These are phyloP conservation scores for Beta vulgaris DNA, from an alignment of 148 eudicot species.

Conservation along the genomic window DNA sequence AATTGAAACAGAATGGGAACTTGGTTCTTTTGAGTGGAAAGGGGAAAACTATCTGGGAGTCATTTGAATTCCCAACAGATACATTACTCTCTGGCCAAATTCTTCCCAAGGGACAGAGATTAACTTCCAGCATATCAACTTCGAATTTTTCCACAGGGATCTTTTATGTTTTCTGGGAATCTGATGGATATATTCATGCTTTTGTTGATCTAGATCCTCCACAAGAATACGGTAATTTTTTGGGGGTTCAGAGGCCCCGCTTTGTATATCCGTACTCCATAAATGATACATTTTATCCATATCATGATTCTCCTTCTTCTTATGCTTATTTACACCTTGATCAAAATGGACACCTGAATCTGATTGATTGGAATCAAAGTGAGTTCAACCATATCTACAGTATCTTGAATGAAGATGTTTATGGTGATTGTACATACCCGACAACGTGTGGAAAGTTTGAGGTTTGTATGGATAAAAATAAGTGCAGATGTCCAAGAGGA, in stretches of 20 bases:
- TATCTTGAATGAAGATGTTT: no score
- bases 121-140: constrained; percentile 9
- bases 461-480: not conserved
- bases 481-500: not conserved
- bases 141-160: not conserved
- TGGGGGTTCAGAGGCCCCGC: no score
- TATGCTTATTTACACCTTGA: not conserved
- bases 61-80: constrained; percentile 32
- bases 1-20: constrained; percentile 16
- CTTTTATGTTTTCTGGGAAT: constrained; percentile 9
- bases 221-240: not conserved
- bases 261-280: no score
- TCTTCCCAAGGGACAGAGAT: not conserved
- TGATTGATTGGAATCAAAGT: not conserved
- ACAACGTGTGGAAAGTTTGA: not conserved
- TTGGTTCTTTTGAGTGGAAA: constrained; percentile 8
- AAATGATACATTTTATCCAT: no score
- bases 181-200: constrained; percentile 14
- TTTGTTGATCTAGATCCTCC: constrained; percentile 6
- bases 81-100: constrained; percentile 19
- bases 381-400: no score
- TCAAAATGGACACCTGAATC: not conserved
- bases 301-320: no score
- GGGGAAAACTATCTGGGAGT: constrained; percentile 24
- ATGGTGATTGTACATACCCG: not conserved